These are phyloP conservation scores for Harringtonia aguacate DNA, from an alignment of 2,329 filamentous ascomycete genomes.

Conservation along the genomic window DNA sequence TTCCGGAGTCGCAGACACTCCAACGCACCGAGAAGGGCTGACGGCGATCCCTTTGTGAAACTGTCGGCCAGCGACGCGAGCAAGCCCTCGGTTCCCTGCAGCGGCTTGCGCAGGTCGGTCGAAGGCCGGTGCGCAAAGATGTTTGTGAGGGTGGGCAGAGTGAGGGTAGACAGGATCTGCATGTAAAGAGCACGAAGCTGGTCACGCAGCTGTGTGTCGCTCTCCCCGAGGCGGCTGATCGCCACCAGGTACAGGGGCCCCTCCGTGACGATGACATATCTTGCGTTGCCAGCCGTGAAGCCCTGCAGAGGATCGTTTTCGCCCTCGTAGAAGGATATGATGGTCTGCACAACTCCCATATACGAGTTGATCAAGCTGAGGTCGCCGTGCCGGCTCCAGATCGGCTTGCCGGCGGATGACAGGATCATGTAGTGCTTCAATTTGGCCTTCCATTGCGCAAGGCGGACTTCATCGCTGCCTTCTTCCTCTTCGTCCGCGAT, in stretches of 20 bases:
- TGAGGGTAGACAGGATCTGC: slow-evolving; percentile 94
- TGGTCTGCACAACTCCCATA: slow-evolving; percentile 91
- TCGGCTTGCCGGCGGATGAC: slow-evolving; percentile 91
- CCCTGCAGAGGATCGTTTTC: slow-evolving; percentile 65
- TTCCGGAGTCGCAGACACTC: slow-evolving; percentile 92
- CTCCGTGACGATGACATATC: slow-evolving; percentile 77
- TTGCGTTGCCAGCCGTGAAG: slow-evolving; percentile 77
- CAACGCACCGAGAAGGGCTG: slow-evolving; percentile 75
- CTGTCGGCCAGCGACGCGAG: slow-evolving; percentile 88
- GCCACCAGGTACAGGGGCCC: slow-evolving; percentile 88
- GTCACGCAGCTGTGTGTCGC: slow-evolving; percentile 72
- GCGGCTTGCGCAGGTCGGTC: slow-evolving; percentile 80
- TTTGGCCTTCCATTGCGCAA: slow-evolving; percentile 78
- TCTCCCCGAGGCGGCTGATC: slow-evolving; percentile 86
- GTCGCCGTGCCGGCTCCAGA: slow-evolving; percentile 92
- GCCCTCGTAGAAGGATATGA: slow-evolving; percentile 92
- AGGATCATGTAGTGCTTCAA: slow-evolving; percentile 95
- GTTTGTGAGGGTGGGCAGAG: slow-evolving; percentile 72
- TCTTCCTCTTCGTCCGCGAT: slow-evolving; percentile 35
- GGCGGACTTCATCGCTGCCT: slow-evolving; percentile 43
- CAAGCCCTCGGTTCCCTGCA: slow-evolving; percentile 84
- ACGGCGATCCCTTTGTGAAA: slow-evolving; percentile 87
- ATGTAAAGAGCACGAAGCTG: slow-evolving; percentile 94
- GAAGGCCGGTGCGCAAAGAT: slow-evolving; percentile 87
- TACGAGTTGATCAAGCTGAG: slow-evolving; percentile 83